Evolutionary conservation across 2,329 filamentous ascomycete species (phyloP), one percentile per base, ranked within the genome.

Genomic region (Macrophomina pseudophaseolina): DNA sequence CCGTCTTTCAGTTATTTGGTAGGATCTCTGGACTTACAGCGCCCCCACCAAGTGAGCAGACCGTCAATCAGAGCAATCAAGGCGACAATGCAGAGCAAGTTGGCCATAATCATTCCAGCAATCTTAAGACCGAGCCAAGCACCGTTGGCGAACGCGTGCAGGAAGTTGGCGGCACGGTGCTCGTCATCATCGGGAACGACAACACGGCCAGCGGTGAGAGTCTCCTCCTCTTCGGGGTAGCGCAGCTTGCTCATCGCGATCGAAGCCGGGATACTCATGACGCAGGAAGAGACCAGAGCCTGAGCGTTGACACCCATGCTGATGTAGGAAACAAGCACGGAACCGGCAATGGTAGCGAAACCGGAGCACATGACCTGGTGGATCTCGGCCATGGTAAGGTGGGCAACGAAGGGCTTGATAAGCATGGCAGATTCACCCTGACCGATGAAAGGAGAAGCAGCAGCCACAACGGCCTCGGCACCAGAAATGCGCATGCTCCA

Each of bases 351-450:
- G 54, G 94, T 97, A 30, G 94, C 93, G 72, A 96, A 97, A 69
- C 93, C 94, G 71, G 91, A 96, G 64, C 90, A 91, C 92, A 97
- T 93, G 78, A 97, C 86, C 81, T 97, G 93, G 79, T 97, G 94
- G 67, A 97, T 82, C 80, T 97, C 94, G 70, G 93, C 92, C 75
- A 89, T 85, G 69, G 94, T 97, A 74, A 97, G 86, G 78, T 95
- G 90, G 11, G 91, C 83, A 54, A 97, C 88, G 77, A 96, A 97
- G 0, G 93, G 93, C 65, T 89, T 89, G 79, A 97, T 93, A 74
- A 97, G 82, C 91, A 97, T 96, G 68, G 92, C 93, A 30, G 91
- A 95, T 84, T 97, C 94, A 74, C 94, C 93, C 82, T 97, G 93
- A 8, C 94, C 94, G 74, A 97, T 95, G 80, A 97, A 97, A 8